These are phyloP conservation scores for Dactylella cylindrospora DNA, from an alignment of 2,329 filamentous ascomycete genomes.

Conservation along the genomic window DNA sequence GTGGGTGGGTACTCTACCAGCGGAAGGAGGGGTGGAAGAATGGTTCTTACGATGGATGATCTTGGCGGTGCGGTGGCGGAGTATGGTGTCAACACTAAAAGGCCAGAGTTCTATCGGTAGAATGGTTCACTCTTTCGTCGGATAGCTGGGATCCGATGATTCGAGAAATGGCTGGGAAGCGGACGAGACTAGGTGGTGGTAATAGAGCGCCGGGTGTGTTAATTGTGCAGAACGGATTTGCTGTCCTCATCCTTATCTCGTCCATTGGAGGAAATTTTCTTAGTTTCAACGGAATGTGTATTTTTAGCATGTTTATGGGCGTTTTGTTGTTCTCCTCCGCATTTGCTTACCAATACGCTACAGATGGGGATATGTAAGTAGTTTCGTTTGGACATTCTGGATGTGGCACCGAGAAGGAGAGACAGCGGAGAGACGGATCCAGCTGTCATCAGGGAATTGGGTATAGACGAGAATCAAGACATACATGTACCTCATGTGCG, in stretches of 20 bases:
- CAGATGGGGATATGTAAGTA: too few relatives aligned
- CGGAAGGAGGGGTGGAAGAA: conserved; percentile 84
- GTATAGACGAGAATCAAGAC: too few relatives aligned
- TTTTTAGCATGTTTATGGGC: conserved; percentile 41
- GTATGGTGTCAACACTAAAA: conserved; percentile 96
- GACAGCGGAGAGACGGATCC: too few relatives aligned
- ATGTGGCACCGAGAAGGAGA: conserved; percentile 1
- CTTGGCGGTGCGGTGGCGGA: conserved; percentile 96
- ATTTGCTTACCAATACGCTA: neutral
- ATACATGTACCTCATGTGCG: too few relatives aligned
- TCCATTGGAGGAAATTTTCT: too few relatives aligned
- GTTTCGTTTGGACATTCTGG: conserved; percentile 15
- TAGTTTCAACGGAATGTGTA: too few relatives aligned
- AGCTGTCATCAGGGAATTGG: too few relatives aligned
- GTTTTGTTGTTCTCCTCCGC: conserved; percentile 8
- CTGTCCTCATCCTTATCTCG: too few relatives aligned
- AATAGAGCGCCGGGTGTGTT: conserved; percentile 1
- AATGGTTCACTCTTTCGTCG: conserved; percentile 8
- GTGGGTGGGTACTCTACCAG: conserved; percentile 67
- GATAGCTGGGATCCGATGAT: neutral
- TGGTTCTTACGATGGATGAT: conserved; percentile 97
- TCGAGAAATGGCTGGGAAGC: neutral
- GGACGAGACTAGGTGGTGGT: too few relatives aligned
- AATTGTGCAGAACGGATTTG: conserved; percentile 9
- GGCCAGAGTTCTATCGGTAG: conserved; percentile 93